Evolutionary conservation across 2,329 filamentous ascomycete genomes (phyloP).

Genomic region (Magnaporthiopsis rhizophila): DNA sequence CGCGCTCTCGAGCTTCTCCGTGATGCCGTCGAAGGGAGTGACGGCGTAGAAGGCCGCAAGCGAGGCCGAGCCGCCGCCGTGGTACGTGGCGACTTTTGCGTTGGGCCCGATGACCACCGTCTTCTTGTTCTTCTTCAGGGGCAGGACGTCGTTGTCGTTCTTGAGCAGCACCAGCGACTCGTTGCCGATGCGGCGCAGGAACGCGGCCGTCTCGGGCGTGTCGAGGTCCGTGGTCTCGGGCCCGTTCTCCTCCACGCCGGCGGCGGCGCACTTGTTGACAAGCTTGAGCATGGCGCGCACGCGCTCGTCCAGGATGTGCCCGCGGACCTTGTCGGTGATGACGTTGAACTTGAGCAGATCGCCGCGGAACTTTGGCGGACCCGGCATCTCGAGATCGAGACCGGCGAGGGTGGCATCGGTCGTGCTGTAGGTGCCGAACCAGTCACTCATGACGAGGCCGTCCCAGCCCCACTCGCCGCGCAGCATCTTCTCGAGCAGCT

Average conservation of each 20-base stretch:
- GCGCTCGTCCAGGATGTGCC: slow-evolving; percentile 8
- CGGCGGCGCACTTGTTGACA: slow-evolving; percentile 47
- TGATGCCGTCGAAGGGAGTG: slow-evolving; percentile 65
- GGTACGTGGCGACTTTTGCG: slow-evolving; percentile 46
- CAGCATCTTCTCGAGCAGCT: slow-evolving; percentile 42
- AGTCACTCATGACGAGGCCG: slow-evolving; percentile 52
- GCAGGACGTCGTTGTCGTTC: slow-evolving; percentile 58
- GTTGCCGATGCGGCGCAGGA: slow-evolving; percentile 29
- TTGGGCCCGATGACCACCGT: slow-evolving; percentile 51
- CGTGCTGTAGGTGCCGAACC: slow-evolving; percentile 50
- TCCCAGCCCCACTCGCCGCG: slow-evolving; percentile 51
- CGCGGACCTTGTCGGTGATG: slow-evolving; percentile 48
- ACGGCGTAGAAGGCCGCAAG: slow-evolving; percentile 57
- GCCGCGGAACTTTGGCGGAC: slow-evolving; percentile 42
- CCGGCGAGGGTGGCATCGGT: slow-evolving; percentile 42
- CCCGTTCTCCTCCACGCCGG: slow-evolving; percentile 33
- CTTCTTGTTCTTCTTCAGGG: slow-evolving; percentile 42
- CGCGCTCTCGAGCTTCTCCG: slow-evolving; percentile 35
- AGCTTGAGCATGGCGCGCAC: slow-evolving; percentile 46
- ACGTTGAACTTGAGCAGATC: slow-evolving; percentile 43
- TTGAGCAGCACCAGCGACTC: slow-evolving; percentile 68
- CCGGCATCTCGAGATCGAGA: slow-evolving; percentile 54
- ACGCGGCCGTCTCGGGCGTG: slow-evolving; percentile 9
- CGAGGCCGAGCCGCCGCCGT: slow-evolving; percentile 59
- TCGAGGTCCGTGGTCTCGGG: slow-evolving; percentile 16